A percentile compares a stretch with the other conserved stretches of the same genome.
phyloP scores from a whole-genome alignment of 2,329 filamentous ascomycete genomes.

The Aspergillus ochraceoroseus region DNA sequence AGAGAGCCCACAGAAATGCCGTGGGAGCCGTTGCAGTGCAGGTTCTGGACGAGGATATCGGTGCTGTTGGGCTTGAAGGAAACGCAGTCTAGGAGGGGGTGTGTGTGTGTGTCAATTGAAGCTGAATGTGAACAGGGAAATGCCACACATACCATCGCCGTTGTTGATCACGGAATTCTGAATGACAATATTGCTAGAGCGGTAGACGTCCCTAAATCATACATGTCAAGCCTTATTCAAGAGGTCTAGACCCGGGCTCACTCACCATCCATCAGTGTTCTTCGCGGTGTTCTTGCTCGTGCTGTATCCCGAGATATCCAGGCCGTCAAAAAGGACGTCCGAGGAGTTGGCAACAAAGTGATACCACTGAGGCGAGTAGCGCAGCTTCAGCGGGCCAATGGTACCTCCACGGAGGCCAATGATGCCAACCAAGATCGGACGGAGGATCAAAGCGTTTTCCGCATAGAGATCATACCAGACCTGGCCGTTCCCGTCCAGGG shows the following conservation, averaged over 20 bases:
- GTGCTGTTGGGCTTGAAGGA: slow-evolving; percentile 71
- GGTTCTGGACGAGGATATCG: slow-evolving; percentile 62
- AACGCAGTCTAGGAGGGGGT: slow-evolving; percentile 53
- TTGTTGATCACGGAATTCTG: slow-evolving; percentile 62
- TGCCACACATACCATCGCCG: slow-evolving; percentile 50
- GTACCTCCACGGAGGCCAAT: slow-evolving; percentile 55
- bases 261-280: slow-evolving; percentile 58
- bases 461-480: slow-evolving; percentile 62
- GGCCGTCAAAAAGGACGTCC: slow-evolving; percentile 59
- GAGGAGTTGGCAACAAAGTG: slow-evolving; percentile 62
- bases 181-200: slow-evolving; percentile 58
- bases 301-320: slow-evolving; percentile 55
- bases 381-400: slow-evolving; percentile 57
- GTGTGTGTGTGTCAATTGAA: not conserved
- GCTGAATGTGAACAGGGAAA: not conserved
- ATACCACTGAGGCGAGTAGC: slow-evolving; percentile 60
- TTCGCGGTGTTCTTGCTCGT: slow-evolving; percentile 53
- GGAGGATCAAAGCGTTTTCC: slow-evolving; percentile 52
- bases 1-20: slow-evolving; percentile 69
- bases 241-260: too few relatives aligned
- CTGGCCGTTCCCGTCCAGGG: slow-evolving; percentile 60
- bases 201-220: slow-evolving; percentile 48
- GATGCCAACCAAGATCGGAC: slow-evolving; percentile 55
- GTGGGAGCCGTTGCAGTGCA: slow-evolving; percentile 65
- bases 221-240: too few relatives aligned